Base-by-base conservation (phyloP, 768 basidiomycete genomes). In the Clitopilus hobsonii region DNA sequence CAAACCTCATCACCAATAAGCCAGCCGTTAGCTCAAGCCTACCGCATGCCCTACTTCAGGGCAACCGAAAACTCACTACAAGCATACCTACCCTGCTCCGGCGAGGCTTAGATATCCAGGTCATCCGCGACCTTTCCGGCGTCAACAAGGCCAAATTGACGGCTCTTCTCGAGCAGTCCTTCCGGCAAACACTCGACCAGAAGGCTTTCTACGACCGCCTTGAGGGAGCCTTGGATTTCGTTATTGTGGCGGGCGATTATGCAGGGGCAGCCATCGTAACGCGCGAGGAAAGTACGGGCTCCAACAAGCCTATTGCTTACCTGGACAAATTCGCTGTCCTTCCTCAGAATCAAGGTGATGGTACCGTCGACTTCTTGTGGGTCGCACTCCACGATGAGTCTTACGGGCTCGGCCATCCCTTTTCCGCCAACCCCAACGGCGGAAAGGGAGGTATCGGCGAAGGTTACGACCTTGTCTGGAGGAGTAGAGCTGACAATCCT, bases 291-390 rank as follows among this genome's bases (percentile, higher is more conserved):
- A 67, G 68, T 51, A 63, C 77, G n/a, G 70, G 61, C 29, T 66
- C 70, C 20, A 56, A 70, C 6, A 51, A 58, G 1, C 81, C 87
- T 5, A 84, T 96, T 57, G 86, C 91, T 14, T 99, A 99, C 71
- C 84, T 99, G 49, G 97, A 99, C 79, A 99, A 99, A 73, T 99
- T 99, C 68, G 96, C 95, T 14, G 94, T 99, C 36, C 78, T 95
- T 32, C 97, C 97, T 2, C 86, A 79, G 56, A 86, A 98, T 65
- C 97, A 99, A 70, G 97, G 97, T 20, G 96, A 98, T 64, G 97
- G 97, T 16, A 98, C 97, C 0, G 97, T 98, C 55, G 97, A 99
- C 73, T 99, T 99, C 75, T 76, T 99, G 30, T 99, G 97, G 97
- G 96, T 98, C 38, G 95, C 95, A 14, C 74, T 99, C 50, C 94